Percentiles rank a stretch among this genome's conserved stretches.
These are phyloP conservation scores for Moniliophthora roreri DNA, from an alignment of 1,284 basidiomycete genomes.

Conservation along the genomic window DNA sequence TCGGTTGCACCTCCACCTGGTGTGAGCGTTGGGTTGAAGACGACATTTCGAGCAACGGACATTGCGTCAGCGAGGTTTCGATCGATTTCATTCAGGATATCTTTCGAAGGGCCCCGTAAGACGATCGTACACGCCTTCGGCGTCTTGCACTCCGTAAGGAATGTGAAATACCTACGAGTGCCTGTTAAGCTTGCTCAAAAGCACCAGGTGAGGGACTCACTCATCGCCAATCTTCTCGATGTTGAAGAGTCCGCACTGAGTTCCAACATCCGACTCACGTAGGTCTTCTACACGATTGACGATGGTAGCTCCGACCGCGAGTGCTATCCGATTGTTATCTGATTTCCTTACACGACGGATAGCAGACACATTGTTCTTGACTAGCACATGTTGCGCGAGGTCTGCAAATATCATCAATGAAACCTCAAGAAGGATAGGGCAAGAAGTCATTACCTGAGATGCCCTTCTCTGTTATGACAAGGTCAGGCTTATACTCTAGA, in stretches of 20 bases:
- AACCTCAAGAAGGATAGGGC: too few species aligned
- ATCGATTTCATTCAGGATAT: conserved; percentile 98
- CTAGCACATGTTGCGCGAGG: conserved; percentile 90
- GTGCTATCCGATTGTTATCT: conserved; percentile 98
- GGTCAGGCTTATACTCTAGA: conserved; percentile 92
- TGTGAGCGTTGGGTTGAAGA: conserved; percentile 91
- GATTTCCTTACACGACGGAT: conserved; percentile 96
- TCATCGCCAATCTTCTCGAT: conserved; percentile 98
- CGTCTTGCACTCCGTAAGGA: conserved; percentile 88
- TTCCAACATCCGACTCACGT: conserved; percentile 89
- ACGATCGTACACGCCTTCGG: conserved; percentile 99
- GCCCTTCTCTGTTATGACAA: conserved; percentile 98
- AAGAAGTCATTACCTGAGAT: conserved; percentile 90
- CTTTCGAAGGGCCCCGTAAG: conserved; percentile 97
- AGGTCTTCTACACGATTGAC: conserved; percentile 97
- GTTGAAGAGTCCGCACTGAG: conserved; percentile 91
- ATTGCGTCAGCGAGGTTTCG: conserved; percentile 98
- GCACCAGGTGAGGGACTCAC: conserved; percentile 41
- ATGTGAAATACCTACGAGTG: conserved; percentile 94
- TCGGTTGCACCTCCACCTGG: conserved; percentile 97
- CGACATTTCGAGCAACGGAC: conserved; percentile 94
- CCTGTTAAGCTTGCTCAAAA: too few species aligned
- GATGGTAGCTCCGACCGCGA: conserved; percentile 94
- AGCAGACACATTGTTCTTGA: conserved; percentile 88
- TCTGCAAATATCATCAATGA: conserved; percentile 55